Evolutionary conservation across 2,329 filamentous ascomycete species (phyloP).

Genomic region (Boeremia exigua): DNA sequence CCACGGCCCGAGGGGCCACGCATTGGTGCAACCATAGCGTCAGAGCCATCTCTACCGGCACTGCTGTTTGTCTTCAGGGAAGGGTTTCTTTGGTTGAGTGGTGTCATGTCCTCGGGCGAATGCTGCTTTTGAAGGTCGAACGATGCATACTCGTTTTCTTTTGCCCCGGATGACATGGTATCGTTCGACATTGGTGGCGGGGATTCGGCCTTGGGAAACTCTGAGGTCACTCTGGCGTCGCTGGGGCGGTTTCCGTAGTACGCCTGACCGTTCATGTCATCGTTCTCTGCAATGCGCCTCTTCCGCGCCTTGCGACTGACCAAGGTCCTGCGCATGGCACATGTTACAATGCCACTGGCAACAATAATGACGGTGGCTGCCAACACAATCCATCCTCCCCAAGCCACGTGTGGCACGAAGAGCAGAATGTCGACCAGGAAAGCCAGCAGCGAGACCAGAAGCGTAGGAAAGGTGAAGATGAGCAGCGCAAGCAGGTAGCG

Average conservation of each 20-base stretch:
- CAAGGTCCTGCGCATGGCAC: constrained; percentile 90
- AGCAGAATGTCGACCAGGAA: constrained; percentile 94
- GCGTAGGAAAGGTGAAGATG: constrained; percentile 83
- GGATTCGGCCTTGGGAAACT: constrained; percentile 59
- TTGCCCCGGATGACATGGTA: constrained; percentile 63
- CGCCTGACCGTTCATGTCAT: constrained; percentile 95
- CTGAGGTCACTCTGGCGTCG: constrained; percentile 35
- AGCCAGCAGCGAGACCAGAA: constrained; percentile 81
- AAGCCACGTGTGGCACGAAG: constrained; percentile 91
- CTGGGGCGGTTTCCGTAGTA: constrained; percentile 68
- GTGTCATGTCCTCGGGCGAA: constrained; percentile 70
- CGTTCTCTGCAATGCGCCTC: constrained; percentile 89
- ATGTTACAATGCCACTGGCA: constrained; percentile 82
- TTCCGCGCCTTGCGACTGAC: constrained; percentile 92
- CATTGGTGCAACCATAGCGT: constrained; percentile 37
- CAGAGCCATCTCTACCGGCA: constrained; percentile 51
- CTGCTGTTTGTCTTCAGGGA: constrained; percentile 63
- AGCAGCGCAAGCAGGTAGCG: constrained; percentile 85
- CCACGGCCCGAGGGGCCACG: constrained; percentile 46
- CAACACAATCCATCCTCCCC: constrained; percentile 93
- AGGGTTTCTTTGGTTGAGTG: constrained; percentile 70
- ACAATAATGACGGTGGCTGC: constrained; percentile 86
- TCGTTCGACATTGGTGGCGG: constrained; percentile 59
- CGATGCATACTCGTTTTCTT: constrained; percentile 63
- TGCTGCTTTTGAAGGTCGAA: constrained; percentile 69